Evolutionary conservation across 148 eudicot genomes (phyloP).

Genomic region (Linanthus parryae): DNA sequence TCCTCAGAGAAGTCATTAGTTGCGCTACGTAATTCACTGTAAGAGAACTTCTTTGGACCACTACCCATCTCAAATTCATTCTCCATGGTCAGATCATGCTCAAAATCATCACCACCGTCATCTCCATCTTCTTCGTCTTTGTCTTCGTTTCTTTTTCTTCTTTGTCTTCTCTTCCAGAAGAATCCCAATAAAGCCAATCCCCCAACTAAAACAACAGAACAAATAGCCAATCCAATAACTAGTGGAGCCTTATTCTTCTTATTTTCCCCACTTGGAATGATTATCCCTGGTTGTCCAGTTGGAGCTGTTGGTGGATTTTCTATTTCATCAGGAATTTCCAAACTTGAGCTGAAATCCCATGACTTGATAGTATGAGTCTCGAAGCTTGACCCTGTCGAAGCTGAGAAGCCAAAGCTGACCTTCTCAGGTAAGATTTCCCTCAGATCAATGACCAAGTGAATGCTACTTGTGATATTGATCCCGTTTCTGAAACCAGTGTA

Average conservation of each 20-base stretch:
- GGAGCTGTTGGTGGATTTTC: not conserved
- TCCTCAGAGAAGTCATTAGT: conserved; percentile 27
- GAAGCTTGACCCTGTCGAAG: conserved; percentile 5
- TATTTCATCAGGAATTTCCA: conserved; percentile 1
- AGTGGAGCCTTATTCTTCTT: too few relatives aligned
- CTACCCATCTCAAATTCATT: conserved; percentile 15
- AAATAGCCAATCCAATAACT: conserved; percentile 7
- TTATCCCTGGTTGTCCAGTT: not conserved
- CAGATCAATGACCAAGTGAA: conserved; percentile 3
- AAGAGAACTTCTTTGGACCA: conserved; percentile 33
- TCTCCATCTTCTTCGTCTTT: too few relatives aligned
- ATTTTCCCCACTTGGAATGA: not conserved
- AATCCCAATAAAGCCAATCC: conserved; percentile 4
- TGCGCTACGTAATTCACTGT: conserved; percentile 15
- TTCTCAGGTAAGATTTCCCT: conserved; percentile 5
- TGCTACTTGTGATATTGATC: not conserved
- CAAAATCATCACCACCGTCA: not conserved
- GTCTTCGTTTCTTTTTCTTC: too few relatives aligned
- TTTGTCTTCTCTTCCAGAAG: conserved; percentile 1
- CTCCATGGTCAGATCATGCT: not conserved
- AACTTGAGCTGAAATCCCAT: conserved; percentile 21
- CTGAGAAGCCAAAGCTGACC: conserved; percentile 12
- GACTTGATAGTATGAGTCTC: conserved; percentile 6
- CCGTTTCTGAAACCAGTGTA: not conserved
- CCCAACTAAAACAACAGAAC: not conserved